Evolutionary conservation across 2,329 filamentous ascomycete species (phyloP).

Genomic region (Colletotrichum aenigma): DNA sequence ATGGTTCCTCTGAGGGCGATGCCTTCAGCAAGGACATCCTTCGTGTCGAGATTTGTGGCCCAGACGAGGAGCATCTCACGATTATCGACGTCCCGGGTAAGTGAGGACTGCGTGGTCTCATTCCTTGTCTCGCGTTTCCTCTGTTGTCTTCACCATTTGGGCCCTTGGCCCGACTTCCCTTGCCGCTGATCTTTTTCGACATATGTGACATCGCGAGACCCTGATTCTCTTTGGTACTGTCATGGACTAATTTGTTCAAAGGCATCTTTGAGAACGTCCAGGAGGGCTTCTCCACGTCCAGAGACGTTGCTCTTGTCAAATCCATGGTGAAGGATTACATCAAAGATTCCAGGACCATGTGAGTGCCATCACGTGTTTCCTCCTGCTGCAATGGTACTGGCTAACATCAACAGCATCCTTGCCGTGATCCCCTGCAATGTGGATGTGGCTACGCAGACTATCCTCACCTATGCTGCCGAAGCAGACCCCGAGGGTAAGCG

Average conservation of each 20-base stretch:
- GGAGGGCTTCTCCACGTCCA: slow-evolving; percentile 26
- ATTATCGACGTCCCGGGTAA: slow-evolving; percentile 39
- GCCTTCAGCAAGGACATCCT: slow-evolving; percentile 24
- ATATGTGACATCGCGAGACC: too few relatives aligned
- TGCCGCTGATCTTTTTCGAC: background rate
- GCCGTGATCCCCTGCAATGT: slow-evolving; percentile 46
- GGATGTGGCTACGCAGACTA: slow-evolving; percentile 45
- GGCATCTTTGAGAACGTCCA: slow-evolving; percentile 24
- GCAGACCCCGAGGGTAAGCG: slow-evolving; percentile 43
- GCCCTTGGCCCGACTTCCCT: too few relatives aligned
- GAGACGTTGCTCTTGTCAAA: slow-evolving; percentile 13
- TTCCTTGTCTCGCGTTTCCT: background rate
- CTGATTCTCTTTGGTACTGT: too few relatives aligned
- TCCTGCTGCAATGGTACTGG: background rate
- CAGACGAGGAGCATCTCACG: slow-evolving; percentile 23
- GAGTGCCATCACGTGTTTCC: background rate
- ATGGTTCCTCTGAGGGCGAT: background rate
- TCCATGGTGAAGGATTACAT: slow-evolving; percentile 45
- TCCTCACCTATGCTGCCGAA: slow-evolving; percentile 38
- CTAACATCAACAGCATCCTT: slow-evolving; percentile 35
- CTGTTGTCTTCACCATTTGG: too few relatives aligned
- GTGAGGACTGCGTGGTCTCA: slow-evolving; percentile 22
- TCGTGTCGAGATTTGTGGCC: slow-evolving; percentile 24
- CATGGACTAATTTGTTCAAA: background rate
- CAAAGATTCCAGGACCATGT: slow-evolving; percentile 48